Evolutionary conservation across 2,329 filamentous ascomycete genomes (phyloP).

Genomic region (Colletotrichum abscissum): DNA sequence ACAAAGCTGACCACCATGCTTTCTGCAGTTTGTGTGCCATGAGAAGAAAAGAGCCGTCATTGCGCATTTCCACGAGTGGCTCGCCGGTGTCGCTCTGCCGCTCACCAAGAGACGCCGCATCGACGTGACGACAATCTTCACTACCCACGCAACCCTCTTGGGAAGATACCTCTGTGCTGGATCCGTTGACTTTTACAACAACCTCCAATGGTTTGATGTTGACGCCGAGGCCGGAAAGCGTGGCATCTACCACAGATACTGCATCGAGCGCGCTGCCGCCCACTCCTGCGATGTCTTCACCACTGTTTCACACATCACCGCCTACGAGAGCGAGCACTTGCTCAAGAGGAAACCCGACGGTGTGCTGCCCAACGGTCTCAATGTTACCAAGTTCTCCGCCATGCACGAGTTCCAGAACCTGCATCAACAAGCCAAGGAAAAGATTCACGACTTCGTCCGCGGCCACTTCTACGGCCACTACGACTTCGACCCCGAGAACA

Average conservation of each 20-base stretch:
- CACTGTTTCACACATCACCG: slow-evolving; percentile 97
- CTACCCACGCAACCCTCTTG: slow-evolving; percentile 94
- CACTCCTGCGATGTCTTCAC: slow-evolving; percentile 97
- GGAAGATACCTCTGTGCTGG: slow-evolving; percentile 97
- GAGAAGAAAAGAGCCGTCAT: slow-evolving; percentile 93
- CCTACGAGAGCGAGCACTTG: slow-evolving; percentile 96
- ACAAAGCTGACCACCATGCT: slow-evolving; percentile 25
- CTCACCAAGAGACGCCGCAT: slow-evolving; percentile 94
- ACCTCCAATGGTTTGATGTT: slow-evolving; percentile 95
- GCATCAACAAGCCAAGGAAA: slow-evolving; percentile 95
- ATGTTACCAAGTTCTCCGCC: slow-evolving; percentile 98
- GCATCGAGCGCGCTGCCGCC: slow-evolving; percentile 93
- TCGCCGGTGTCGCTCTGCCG: slow-evolving; percentile 92
- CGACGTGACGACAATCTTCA: slow-evolving; percentile 98
- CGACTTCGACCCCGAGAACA: slow-evolving; percentile 96
- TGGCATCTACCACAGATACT: slow-evolving; percentile 98
- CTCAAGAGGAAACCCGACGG: slow-evolving; percentile 98
- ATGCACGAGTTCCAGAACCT: slow-evolving; percentile 99
- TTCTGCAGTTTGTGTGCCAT: slow-evolving; percentile 84
- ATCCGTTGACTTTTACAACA: slow-evolving; percentile 99
- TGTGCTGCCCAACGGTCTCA: slow-evolving; percentile 94
- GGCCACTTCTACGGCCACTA: slow-evolving; percentile 99
- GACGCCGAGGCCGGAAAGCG: slow-evolving; percentile 97
- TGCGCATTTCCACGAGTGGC: slow-evolving; percentile 99
- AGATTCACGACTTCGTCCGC: slow-evolving; percentile 97